These are phyloP conservation scores for Blastobotrys indianensis DNA, from an alignment of 1,139 yeast species.

Conservation along the genomic window DNA sequence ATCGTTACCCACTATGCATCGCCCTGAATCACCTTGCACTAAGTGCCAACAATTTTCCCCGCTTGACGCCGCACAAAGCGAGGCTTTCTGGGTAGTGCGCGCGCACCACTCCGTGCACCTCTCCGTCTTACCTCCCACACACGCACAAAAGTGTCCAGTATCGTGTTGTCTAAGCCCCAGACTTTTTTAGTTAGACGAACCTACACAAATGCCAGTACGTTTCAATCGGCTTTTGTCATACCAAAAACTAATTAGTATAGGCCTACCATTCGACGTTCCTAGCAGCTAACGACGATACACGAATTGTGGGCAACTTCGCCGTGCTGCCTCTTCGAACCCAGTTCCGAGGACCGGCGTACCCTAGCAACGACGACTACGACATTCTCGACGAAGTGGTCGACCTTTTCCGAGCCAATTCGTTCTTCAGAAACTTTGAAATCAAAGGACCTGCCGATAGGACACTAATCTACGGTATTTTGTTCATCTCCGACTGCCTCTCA, in stretches of 20 bases:
- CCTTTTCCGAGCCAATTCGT: conserved; percentile 89
- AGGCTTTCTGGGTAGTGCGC: no score
- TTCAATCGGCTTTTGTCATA: no score
- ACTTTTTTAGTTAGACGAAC: not conserved
- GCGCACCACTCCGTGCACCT: no score
- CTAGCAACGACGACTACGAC: conserved; percentile 77
- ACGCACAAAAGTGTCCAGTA: no score
- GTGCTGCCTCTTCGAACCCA: conserved; percentile 77
- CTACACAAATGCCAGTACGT: conserved; percentile 9
- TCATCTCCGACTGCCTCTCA: conserved; percentile 76
- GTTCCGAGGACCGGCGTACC: conserved; percentile 88
- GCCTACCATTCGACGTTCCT: conserved; percentile 91
- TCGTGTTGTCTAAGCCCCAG: not conserved
- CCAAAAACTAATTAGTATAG: not conserved
- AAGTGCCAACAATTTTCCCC: no score
- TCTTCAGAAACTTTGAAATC: conserved; percentile 94
- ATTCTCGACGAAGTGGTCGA: conserved; percentile 87
- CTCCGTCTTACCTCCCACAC: no score
- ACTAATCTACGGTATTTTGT: conserved; percentile 92
- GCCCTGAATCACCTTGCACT: no score
- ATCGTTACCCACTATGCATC: no score
- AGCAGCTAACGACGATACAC: conserved; percentile 35
- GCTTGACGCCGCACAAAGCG: no score
- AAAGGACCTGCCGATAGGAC: conserved; percentile 93
- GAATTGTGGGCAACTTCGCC: conserved; percentile 59